These are phyloP conservation scores for Alternaria triticimaculans DNA, from an alignment of 2,329 filamentous ascomycete genomes.

Conservation along the genomic window DNA sequence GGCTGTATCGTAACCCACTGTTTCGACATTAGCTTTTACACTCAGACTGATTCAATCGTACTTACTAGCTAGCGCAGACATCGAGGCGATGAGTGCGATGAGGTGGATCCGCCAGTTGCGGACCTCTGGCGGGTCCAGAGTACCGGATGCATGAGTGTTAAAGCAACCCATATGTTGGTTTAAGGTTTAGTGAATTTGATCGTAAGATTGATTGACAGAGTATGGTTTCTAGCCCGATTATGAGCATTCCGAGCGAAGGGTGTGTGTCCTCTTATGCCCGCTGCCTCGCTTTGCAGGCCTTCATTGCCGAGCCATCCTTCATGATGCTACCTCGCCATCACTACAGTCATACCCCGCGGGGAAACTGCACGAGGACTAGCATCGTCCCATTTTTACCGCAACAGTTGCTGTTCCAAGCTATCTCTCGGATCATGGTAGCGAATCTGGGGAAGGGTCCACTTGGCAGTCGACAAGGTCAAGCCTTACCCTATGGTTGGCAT, in stretches of 20 bases:
- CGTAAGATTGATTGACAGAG: neutral
- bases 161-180: constrained; percentile 31
- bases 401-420: constrained; percentile 23
- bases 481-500: constrained; percentile 26
- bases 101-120: constrained; percentile 47
- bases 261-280: constrained; percentile 1
- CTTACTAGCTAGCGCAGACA: constrained; percentile 48
- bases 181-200: neutral
- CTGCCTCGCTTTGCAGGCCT: constrained; percentile 7
- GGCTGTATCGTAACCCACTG: constrained; percentile 45
- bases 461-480: constrained; percentile 26
- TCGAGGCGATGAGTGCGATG: constrained; percentile 44
- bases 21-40: neutral
- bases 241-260: neutral
- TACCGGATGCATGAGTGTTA: constrained; percentile 41
- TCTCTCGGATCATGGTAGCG: constrained; percentile 15
- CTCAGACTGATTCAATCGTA: neutral
- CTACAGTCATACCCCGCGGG: constrained; percentile 22
- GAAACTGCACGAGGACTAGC: constrained; percentile 16
- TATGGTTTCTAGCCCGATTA: neutral
- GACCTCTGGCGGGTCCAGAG: constrained; percentile 45
- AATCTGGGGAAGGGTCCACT: constrained; percentile 26
- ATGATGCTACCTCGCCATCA: constrained; percentile 11
- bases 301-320: constrained; percentile 10
- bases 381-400: constrained; percentile 16